Evolutionary conservation across 345 rosid genomes (phyloP).

Genomic region (Syzygium jambos): DNA sequence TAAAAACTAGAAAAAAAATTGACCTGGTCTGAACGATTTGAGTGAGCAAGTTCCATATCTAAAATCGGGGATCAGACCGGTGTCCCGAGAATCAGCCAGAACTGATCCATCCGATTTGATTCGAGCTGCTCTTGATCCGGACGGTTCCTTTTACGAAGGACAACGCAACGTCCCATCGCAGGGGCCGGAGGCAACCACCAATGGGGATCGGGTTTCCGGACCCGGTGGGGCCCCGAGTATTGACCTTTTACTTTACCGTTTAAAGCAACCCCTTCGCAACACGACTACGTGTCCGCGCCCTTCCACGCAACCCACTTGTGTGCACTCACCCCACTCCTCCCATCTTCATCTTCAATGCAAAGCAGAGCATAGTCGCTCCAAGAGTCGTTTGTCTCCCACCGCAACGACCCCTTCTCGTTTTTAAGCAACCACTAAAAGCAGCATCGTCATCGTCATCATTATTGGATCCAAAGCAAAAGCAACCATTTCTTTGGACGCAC

Average conservation of each 20-base stretch:
- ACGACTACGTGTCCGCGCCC: not conserved
- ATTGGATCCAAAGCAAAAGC: not conserved
- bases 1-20: too few species aligned
- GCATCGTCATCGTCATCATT: accelerated
- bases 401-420: not conserved
- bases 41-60: too few species aligned
- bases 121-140: too few species aligned
- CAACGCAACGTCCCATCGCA: not conserved
- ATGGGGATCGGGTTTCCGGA: not conserved
- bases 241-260: not conserved
- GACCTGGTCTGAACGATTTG: accelerated
- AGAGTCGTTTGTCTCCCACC: not conserved
- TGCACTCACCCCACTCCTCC: not conserved
- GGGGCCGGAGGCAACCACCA: not conserved
- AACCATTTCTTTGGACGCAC: not conserved
- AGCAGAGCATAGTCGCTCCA: not conserved
- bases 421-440: not conserved
- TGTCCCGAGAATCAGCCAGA: too few species aligned
- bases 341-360: not conserved
- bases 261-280: not conserved
- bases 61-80: too few species aligned
- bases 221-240: not conserved
- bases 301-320: not conserved
- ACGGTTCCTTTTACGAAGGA: not conserved
- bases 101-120: too few species aligned